Evolutionary conservation across 257 asterid genomes (phyloP).

Genomic region (Dorcoceras hygrometricum): DNA sequence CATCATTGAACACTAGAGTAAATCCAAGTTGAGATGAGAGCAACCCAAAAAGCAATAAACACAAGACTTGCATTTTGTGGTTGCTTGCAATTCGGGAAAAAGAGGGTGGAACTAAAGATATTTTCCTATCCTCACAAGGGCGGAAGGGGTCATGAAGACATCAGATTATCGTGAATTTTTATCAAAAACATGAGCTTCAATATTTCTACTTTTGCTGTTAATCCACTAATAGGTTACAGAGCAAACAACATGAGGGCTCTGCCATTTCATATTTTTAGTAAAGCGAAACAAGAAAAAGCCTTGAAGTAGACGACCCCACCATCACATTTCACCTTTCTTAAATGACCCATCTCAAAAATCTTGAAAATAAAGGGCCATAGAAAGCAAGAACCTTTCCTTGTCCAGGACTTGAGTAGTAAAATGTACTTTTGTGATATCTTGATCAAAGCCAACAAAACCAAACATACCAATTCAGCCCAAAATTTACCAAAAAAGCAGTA

Average conservation of each 20-base stretch:
- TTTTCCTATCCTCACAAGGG: constrained; percentile 12
- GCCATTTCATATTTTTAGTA: constrained; percentile 10
- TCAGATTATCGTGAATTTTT: constrained; percentile 14
- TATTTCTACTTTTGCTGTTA: constrained; percentile 17
- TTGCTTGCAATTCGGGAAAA: constrained; percentile 17
- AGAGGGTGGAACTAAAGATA: not conserved
- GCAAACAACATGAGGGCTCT: constrained; percentile 11
- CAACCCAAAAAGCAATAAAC: constrained; percentile 46
- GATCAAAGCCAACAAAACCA: constrained; percentile 18
- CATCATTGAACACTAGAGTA: constrained; percentile 42
- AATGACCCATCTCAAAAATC: constrained; percentile 25
- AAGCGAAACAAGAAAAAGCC: constrained; percentile 22
- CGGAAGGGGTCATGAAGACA: constrained; percentile 14
- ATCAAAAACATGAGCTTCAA: constrained; percentile 17
- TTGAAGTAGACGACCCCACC: constrained; percentile 12
- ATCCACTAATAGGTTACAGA: constrained; percentile 15
- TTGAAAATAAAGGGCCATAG: constrained; percentile 21
- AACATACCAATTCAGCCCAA: constrained; percentile 2
- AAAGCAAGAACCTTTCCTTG: constrained; percentile 13
- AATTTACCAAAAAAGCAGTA: constrained; percentile 14
- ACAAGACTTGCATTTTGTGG: constrained; percentile 44
- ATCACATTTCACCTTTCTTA: constrained; percentile 28
- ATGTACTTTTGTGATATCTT: constrained; percentile 11
- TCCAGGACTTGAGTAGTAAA: not conserved
- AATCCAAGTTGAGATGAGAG: constrained; percentile 41